phyloP scores from a whole-genome alignment of 2,329 filamentous ascomycete species.

The Nothomitra cinnamomea region DNA sequence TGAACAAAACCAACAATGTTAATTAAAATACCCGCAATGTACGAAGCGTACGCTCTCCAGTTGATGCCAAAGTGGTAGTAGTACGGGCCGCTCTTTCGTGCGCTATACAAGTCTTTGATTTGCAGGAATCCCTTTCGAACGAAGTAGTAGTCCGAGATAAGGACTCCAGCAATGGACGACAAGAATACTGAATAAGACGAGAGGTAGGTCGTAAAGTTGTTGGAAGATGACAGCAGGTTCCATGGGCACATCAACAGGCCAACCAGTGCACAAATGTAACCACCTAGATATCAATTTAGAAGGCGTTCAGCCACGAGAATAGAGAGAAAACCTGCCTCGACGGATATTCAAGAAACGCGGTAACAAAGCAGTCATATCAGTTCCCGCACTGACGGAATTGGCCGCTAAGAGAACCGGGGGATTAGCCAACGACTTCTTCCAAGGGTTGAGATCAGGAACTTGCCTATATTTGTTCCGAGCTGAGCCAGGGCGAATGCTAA shows the following conservation, averaged over 20 bases:
- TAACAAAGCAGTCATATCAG: slow-evolving; percentile 10
- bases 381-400: slow-evolving; percentile 8
- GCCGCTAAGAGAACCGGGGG: background rate
- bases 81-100: slow-evolving; percentile 49
- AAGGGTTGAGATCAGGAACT: too few relatives aligned
- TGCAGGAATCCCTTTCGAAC: slow-evolving; percentile 71
- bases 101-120: slow-evolving; percentile 63
- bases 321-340: slow-evolving; percentile 33
- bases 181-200: slow-evolving; percentile 87
- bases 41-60: slow-evolving; percentile 71
- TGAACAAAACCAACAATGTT: slow-evolving; percentile 87
- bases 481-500: slow-evolving; percentile 34
- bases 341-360: slow-evolving; percentile 49
- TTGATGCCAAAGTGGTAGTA: slow-evolving; percentile 58
- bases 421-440: background rate
- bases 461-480: slow-evolving; percentile 5
- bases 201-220: slow-evolving; percentile 81
- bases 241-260: slow-evolving; percentile 79
- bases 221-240: slow-evolving; percentile 56
- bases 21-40: slow-evolving; percentile 68
- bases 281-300: slow-evolving; percentile 17
- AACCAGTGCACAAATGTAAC: slow-evolving; percentile 66
- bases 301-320: background rate
- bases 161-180: slow-evolving; percentile 85
- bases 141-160: slow-evolving; percentile 73